These are phyloP conservation scores for Opeltia flavorubescens DNA, from an alignment of 495 filamentous ascomycete genomes.

Conservation along the genomic window DNA sequence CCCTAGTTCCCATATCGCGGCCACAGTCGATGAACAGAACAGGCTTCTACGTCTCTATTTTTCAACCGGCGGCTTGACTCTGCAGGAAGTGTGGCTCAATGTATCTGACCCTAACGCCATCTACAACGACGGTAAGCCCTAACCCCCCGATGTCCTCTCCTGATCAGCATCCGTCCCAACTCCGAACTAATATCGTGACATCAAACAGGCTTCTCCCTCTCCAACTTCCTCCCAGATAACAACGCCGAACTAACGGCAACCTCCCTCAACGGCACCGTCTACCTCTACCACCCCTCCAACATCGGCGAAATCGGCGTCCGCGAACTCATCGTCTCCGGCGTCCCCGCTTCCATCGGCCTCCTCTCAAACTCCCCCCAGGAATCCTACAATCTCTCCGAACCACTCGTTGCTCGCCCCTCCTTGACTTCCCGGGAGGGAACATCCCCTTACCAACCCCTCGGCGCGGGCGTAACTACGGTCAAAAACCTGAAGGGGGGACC, in stretches of 20 bases:
- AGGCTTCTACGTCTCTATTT: background rate
- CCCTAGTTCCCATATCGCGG: background rate
- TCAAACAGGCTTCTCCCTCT: conserved; percentile 8
- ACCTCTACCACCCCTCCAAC: conserved; percentile 13
- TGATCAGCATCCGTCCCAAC: background rate
- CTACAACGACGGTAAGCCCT: background rate
- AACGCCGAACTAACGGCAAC: conserved; percentile 12
- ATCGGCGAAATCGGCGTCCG: conserved; percentile 4
- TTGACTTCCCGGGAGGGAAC: background rate
- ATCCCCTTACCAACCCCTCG: conserved; percentile 13
- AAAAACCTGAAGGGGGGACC: background rate
- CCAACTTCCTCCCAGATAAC: conserved; percentile 6
- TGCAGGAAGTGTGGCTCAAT: background rate
- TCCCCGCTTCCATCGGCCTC: conserved; percentile 1
- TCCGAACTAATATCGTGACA: background rate
- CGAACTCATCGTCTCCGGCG: conserved; percentile 11
- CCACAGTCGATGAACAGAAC: background rate
- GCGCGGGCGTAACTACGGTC: conserved; percentile 4
- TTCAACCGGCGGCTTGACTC: background rate
- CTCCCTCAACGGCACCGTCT: conserved; percentile 9
- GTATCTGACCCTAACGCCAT: background rate
- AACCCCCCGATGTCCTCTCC: background rate
- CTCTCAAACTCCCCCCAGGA: conserved; percentile 10
- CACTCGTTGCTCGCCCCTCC: conserved; percentile 8
- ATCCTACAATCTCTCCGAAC: conserved; percentile 10